A percentile compares a stretch with the other conserved stretches of the same genome.
Evolutionary conservation across 805 yeast species (phyloP).

Genomic region (Barnettozyma californica): DNA sequence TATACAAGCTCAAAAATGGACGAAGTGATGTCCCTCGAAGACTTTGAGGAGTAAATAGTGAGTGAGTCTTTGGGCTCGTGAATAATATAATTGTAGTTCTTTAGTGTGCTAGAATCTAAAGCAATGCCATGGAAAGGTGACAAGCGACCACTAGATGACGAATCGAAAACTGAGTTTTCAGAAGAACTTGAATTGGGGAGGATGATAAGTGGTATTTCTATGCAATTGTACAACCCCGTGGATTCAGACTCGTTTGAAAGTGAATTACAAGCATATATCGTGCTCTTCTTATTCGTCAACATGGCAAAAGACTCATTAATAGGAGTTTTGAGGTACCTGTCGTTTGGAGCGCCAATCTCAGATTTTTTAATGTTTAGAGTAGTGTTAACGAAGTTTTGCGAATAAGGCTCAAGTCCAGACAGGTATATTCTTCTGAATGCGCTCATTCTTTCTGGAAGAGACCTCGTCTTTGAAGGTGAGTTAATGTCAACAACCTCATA

Average conservation of each 20-base stretch:
- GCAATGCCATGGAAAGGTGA: slow-evolving; percentile 46
- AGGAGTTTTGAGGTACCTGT: neutral
- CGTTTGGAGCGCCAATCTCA: neutral
- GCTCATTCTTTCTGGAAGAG: slow-evolving; percentile 52
- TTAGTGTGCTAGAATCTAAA: slow-evolving; percentile 33
- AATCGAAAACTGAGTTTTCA: slow-evolving; percentile 17
- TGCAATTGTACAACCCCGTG: neutral
- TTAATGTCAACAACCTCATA: slow-evolving; percentile 52
- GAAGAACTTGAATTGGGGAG: slow-evolving; percentile 3
- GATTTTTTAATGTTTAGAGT: neutral
- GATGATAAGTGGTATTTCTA: neutral
- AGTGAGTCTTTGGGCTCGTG: slow-evolving; percentile 31
- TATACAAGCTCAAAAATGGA: slow-evolving; percentile 12
- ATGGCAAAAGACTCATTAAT: slow-evolving; percentile 4
- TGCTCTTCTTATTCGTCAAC: neutral
- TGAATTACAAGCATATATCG: slow-evolving; percentile 34
- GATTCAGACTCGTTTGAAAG: slow-evolving; percentile 32
- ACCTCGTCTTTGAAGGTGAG: slow-evolving; percentile 43
- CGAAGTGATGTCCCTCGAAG: slow-evolving; percentile 3
- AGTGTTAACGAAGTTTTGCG: slow-evolving; percentile 15
- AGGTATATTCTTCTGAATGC: slow-evolving; percentile 41
- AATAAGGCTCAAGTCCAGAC: slow-evolving; percentile 52
- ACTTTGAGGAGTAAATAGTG: slow-evolving; percentile 5
- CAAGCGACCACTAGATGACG: slow-evolving; percentile 47
- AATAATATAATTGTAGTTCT: slow-evolving; percentile 45